Conservation (phyloP, 148 eudicot species). For the Hydrangea macrophylla region DNA sequence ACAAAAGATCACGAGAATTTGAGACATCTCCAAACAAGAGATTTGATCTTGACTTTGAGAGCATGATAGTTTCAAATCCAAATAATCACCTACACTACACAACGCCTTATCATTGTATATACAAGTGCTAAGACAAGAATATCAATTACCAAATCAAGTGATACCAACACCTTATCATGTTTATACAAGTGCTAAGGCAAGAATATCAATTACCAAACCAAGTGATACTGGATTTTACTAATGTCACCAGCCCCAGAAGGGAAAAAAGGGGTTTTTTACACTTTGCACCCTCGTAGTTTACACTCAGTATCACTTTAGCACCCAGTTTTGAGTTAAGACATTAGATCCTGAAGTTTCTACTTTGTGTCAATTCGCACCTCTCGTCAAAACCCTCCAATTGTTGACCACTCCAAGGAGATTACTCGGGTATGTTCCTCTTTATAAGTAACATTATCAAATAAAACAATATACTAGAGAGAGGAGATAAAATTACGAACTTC, state of each 20-base stretch:
- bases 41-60: not conserved
- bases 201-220: not conserved
- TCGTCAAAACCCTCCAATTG: no score
- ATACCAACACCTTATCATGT: not conserved
- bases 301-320: no score
- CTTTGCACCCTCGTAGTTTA: no score
- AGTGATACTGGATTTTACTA: no score
- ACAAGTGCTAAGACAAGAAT: not conserved
- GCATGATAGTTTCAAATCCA: not conserved
- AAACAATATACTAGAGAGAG: not conserved
- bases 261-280: no score
- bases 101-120: not conserved
- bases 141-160: not conserved
- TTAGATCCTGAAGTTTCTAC: no score
- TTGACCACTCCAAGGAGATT: no score
- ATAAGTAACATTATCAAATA: not conserved
- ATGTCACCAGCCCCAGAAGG: not conserved
- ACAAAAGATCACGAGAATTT: not conserved
- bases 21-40: not conserved
- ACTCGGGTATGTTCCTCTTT: not conserved
- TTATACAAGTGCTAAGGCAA: not conserved
- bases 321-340: no score
- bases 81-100: not conserved
- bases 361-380: no score
- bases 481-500: constrained; percentile 43